Conservation (phyloP, 1,139 yeast species). For the Pichia sp. region DNA sequence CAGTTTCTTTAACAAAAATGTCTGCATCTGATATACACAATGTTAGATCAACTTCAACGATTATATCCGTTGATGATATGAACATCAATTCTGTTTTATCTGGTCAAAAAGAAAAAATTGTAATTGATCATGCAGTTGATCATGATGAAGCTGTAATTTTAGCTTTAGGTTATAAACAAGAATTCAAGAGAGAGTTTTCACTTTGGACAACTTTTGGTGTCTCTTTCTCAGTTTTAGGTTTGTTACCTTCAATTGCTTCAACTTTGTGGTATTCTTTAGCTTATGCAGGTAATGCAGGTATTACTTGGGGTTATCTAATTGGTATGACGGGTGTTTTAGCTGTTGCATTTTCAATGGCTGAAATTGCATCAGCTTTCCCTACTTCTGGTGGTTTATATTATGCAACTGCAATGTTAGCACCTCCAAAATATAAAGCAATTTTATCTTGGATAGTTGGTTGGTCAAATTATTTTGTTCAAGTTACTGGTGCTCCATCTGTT, state of each 20-base stretch:
- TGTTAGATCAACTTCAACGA: conserved; percentile 17
- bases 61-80: conserved; percentile 28
- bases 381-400: conserved; percentile 68
- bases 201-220: conserved; percentile 59
- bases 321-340: conserved; percentile 44
- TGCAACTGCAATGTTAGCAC: conserved; percentile 43
- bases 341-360: conserved; percentile 55
- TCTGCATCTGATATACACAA: conserved; percentile 2
- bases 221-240: conserved; percentile 66
- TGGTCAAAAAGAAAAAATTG: conserved; percentile 22
- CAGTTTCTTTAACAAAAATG: neutral
- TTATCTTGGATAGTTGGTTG: conserved; percentile 57
- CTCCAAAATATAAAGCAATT: conserved; percentile 46
- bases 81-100: conserved; percentile 27
- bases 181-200: conserved; percentile 63
- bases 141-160: conserved; percentile 50
- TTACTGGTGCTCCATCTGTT: conserved; percentile 59
- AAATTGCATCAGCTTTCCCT: conserved; percentile 59
- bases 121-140: conserved; percentile 38
- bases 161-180: conserved; percentile 69
- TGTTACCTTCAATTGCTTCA: conserved; percentile 64
- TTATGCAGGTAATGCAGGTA: conserved; percentile 46
- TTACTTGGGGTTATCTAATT: conserved; percentile 50
- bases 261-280: conserved; percentile 43
- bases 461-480: conserved; percentile 52